Base-by-base conservation (phyloP, 179 eudicot species). In the Monotropa hypopitys region DNA sequence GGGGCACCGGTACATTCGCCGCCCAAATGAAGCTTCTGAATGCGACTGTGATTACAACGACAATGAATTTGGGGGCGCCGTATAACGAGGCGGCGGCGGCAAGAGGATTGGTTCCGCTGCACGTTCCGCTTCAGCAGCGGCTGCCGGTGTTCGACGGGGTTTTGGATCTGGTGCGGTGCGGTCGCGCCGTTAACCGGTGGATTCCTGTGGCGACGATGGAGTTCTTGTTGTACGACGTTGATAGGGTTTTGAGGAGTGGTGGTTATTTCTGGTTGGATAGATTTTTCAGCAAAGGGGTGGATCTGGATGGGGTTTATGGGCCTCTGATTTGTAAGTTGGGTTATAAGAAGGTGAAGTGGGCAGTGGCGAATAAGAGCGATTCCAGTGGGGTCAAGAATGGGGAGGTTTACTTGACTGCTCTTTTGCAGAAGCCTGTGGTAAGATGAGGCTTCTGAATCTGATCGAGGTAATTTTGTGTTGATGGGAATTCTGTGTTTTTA, bases 341-440 rank as follows among this genome's bases (percentile, higher is more conserved):
- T 66, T 94, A 92, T 75, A 92, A 87, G 88, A 89, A 82, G 80
- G 94, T 94, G 84, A 94, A 92, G 62, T 92, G 98, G 98, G 97
- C 96, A 9, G 90, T 88, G 32, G 94, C 82, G 61, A 84, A 84
- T 69, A 94, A 92, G 91, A 79, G 74, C 35, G 97, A 90, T 89
- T 61, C 90, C 4, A 85, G 90, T 81, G 92, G 97, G 45, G 76
- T 83, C 76, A 92, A 90, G 89, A 83, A 89, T 84, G 92, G 91
- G 12, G 96, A 92, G 83, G 89, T 90, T 76, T 94, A 87, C 82
- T 84, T 94, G 89, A 92, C 92, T 80, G 97, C 96, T 72, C 85
- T 94, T 11, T 81, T 94, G 88, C 96, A 92, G 87, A 94, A 94
- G 79, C 98, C 98, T 8, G 33, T 83, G 75, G 72, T 81, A 1